phyloP scores from a whole-genome alignment of 179 eudicot species.

The Nepenthes alata region DNA sequence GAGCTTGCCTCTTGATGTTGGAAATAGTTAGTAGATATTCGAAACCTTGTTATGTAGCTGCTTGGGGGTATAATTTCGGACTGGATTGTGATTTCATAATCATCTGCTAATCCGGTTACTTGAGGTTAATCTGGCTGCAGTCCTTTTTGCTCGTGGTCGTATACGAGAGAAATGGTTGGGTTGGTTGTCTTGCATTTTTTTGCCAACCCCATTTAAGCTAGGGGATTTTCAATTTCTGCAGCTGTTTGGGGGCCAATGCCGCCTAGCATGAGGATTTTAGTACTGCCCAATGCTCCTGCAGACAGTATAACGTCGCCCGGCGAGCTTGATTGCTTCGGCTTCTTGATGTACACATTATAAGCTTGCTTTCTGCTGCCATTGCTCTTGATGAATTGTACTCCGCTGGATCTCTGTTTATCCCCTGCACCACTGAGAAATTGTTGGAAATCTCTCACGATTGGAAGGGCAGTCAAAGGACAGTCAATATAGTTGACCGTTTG shows the following conservation, averaged over 20 bases:
- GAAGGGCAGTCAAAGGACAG: too few relatives aligned
- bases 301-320: conserved; percentile 35
- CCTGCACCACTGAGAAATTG: conserved; percentile 13
- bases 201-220: conserved; percentile 18
- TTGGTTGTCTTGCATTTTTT: conserved; percentile 34
- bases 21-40: conserved; percentile 24
- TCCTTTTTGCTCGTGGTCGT: conserved; percentile 21
- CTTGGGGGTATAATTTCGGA: conserved; percentile 20
- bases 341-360: conserved; percentile 26
- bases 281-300: conserved; percentile 40
- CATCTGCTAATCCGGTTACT: conserved; percentile 29
- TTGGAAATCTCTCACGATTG: too few relatives aligned
- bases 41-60: conserved; percentile 16
- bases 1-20: conserved; percentile 28
- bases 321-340: conserved; percentile 12
- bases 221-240: conserved; percentile 21
- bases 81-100: conserved; percentile 25
- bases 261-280: conserved; percentile 37
- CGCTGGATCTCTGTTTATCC: conserved; percentile 25
- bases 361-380: conserved; percentile 14
- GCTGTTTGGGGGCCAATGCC: conserved; percentile 39
- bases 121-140: conserved; percentile 33
- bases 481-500: too few relatives aligned
- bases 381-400: conserved; percentile 29
- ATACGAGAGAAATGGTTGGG: conserved; percentile 26